Evolutionary conservation across 1,284 basidiomycete genomes (phyloP), one percentile per base, ranked within the genome.

Genomic region (Sporisorium graminicola): DNA sequence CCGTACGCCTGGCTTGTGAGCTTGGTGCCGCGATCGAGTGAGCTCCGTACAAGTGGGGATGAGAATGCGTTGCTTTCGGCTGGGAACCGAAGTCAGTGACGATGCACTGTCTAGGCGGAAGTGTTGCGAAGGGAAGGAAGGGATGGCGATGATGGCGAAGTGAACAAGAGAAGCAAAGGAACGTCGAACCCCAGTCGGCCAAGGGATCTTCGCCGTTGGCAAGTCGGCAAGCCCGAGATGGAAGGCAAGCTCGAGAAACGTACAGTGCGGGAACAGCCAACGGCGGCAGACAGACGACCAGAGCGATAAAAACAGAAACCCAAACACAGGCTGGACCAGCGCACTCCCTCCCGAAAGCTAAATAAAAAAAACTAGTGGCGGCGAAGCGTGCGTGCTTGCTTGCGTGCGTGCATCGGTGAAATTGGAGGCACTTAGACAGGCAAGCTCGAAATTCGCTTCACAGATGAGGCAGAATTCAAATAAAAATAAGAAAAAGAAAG

Each of bases 391-490:
- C 16, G 37, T 40, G 37, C 16, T 14, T 18, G 37, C 37, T 14
- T 40, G 37, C 37, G 14, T 35, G 55, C 55, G 55, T 57, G 56
- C 57, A 22, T 58, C 57, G 57, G 37, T 24, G 57, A 58, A 58
- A 58, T 58, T 47, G 49, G 29, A 50, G 14, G 14, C 20, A 52
- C 51, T 29, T 29, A 5, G n/a, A 33, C 40, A 27, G 5, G 35
- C 22, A 31, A 12, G 35, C 35, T 35, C 35, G 35, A 35, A 9
- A 20, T 43, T 20, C 40, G n/a, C 40, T 43, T 3, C 10, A 10
- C 29, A 31, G 29, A 31, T 31, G 29, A 31, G 29, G 29, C 29
- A 5, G 3, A 43, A 43, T 3, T 5, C 16, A n/a, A 43, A 43
- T 20, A 43, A 43, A 43, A 43, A 43, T 3, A 43, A 43, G 5